Percentiles rank a stretch among this genome's conserved stretches.
Evolutionary conservation across 768 basidiomycete species (phyloP).

Genomic region (Scleroderma citrinum): DNA sequence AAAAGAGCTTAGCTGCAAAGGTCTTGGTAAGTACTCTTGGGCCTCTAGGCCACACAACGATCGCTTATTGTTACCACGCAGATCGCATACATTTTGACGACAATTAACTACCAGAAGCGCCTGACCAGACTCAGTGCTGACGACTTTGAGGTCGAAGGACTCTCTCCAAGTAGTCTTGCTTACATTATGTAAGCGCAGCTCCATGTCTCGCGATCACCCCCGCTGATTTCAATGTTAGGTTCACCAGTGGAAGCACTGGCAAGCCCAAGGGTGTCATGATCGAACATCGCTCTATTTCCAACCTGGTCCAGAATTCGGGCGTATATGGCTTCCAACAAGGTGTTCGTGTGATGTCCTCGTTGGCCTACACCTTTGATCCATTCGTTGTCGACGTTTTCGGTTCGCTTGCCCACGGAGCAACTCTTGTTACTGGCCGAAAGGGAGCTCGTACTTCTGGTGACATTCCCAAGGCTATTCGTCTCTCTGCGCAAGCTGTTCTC

Average conservation of each 20-base stretch:
- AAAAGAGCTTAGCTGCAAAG: constrained; percentile 18
- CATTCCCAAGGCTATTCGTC: constrained; percentile 21
- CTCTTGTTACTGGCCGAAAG: constrained; percentile 11
- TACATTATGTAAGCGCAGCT: constrained; percentile 21
- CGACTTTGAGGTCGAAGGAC: constrained; percentile 14
- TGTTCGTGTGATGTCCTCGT: constrained; percentile 21
- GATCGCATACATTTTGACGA: constrained; percentile 27
- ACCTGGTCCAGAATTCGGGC: constrained; percentile 10
- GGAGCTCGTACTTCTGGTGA: constrained; percentile 27
- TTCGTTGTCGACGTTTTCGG: constrained; percentile 16
- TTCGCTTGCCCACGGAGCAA: constrained; percentile 15
- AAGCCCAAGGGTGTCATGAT: constrained; percentile 19
- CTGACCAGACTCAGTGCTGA: constrained; percentile 12
- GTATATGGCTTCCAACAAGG: constrained; percentile 17
- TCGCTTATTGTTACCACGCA: constrained; percentile 2
- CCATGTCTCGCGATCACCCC: not conserved
- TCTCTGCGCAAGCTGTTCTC: constrained; percentile 19
- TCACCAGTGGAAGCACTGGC: constrained; percentile 18
- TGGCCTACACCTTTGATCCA: constrained; percentile 26
- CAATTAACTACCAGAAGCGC: constrained; percentile 20
- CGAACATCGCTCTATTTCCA: constrained; percentile 12
- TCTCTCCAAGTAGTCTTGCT: constrained; percentile 16
- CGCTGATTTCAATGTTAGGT: constrained; percentile 6
- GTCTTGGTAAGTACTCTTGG: constrained; percentile 12
- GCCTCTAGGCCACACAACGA: not conserved